phyloP scores from a whole-genome alignment of 2,329 filamentous ascomycete genomes.

The Alternaria sp. region DNA sequence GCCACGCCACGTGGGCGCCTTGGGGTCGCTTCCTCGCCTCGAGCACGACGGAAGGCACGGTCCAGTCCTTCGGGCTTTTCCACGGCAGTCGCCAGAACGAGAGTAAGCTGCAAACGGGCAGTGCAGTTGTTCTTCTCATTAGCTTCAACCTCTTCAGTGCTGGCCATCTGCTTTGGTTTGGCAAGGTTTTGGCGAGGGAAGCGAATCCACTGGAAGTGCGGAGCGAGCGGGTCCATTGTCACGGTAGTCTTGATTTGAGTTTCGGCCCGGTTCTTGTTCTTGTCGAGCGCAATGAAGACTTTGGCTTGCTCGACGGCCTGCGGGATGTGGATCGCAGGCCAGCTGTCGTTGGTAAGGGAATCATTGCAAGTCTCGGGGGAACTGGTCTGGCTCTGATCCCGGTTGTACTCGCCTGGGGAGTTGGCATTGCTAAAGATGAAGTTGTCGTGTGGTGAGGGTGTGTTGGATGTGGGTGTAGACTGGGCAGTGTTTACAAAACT shows the following conservation, averaged over 20 bases:
- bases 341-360: slow-evolving; percentile 26
- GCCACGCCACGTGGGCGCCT: slow-evolving; percentile 48
- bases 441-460: slow-evolving; percentile 38
- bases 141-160: slow-evolving; percentile 74
- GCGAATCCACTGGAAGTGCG: slow-evolving; percentile 80
- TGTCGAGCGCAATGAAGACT: slow-evolving; percentile 38
- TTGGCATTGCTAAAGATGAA: slow-evolving; percentile 45
- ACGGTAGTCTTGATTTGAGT: slow-evolving; percentile 93
- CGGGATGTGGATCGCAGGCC: slow-evolving; percentile 40
- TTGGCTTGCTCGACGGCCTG: slow-evolving; percentile 32
- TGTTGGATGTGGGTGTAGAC: slow-evolving; percentile 37
- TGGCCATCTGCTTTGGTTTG: slow-evolving; percentile 88
- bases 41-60: slow-evolving; percentile 71
- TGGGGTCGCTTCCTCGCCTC: slow-evolving; percentile 52
- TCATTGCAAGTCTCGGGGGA: slow-evolving; percentile 41
- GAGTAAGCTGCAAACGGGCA: slow-evolving; percentile 36
- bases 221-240: slow-evolving; percentile 77
- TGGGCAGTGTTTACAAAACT: slow-evolving; percentile 31
- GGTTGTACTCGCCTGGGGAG: slow-evolving; percentile 40
- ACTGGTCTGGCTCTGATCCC: slow-evolving; percentile 42
- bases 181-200: slow-evolving; percentile 91
- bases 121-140: slow-evolving; percentile 69
- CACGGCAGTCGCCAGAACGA: slow-evolving; percentile 95
- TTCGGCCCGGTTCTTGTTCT: slow-evolving; percentile 86
- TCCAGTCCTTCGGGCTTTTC: slow-evolving; percentile 71